Evolutionary conservation across 306 rosid species (phyloP), one percentile per base, ranked within the genome.

Genomic region (Vigna nakashimae): DNA sequence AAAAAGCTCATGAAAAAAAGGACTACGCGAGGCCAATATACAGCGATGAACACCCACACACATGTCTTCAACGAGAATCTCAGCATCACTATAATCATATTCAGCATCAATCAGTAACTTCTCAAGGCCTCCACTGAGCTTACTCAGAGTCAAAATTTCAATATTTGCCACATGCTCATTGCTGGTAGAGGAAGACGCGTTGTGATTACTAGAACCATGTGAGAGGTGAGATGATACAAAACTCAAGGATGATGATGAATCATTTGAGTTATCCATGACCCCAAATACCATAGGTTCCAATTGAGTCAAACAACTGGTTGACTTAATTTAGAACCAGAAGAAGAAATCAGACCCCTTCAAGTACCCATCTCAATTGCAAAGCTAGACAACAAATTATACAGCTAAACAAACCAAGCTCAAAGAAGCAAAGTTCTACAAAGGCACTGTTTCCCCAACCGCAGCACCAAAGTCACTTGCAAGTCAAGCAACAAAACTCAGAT

Each of bases 101-200:
- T 88, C 93, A 73, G 80, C 40, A 73, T 91, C 92, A 69, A 76
- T 48, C 77, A 92, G 63, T 13, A 95, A 80, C 86, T 84, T 91
- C 88, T 91, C 98, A n/a, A 95, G 91, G 84, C 88, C 87, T 68
- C 84, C 85, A 75, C 98, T 95, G 32, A 95, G 91, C 86, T 78
- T 91, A 80, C 75, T 84, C 30, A 95, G 85, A 71, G 91, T 85
- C 88, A 93, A 75, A 78, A 65, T 71, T 16, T 94, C 97, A 73
- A 82, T 79, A 83, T 68, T 83, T 56, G 65, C 69, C 49, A 40
- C 86, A 45, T 84, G 82, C 17, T 86, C 97, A 52, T 76, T 66
- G 82, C 73, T 80, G 45, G 81, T 69, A 3, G 86, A 65, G 72
- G 86, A 86, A 65, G 82, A 71, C 45, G 71, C 78, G 80, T 89